Base-by-base conservation (phyloP, 345 rosid genomes). In the Citrus australasica region DNA sequence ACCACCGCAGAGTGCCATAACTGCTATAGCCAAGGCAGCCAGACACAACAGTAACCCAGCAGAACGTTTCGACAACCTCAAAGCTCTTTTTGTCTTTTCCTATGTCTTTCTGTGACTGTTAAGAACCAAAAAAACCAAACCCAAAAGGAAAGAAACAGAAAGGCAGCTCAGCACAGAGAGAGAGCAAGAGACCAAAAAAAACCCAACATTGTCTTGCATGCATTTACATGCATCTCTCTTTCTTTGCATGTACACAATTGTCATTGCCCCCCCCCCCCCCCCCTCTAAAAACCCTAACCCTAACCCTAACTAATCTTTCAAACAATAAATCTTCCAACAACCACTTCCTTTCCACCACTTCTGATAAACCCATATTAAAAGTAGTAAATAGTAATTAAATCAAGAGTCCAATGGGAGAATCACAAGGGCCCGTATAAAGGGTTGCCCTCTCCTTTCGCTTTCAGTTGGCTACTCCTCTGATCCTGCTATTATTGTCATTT, bases 381-480 rank as follows among this genome's bases (percentile, higher is more conserved):
- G 24, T 38, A 38, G 33, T 32, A 67, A 69, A 46, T 10, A 13
- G 17, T 62, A 33, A 71, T 27, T 51, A 14, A 51, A 61, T 53
- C 69, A 21, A 62, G 53, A 51, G 7, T 16, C 30, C 58, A 65
- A 74, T 67, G 21, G 37, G 68, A 56, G 67, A 78, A 61, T 78
- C 58, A 59, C 30, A 28, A 73, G 37, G 48, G 56, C 61, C 61
- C 33, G 77, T 76, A 66, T 74, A 76, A 79, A 72, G 33, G 78
- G 60, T 32, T n/a, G n/a, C 64, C 53, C 3, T 9, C 67, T 73
- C 80, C 90, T 83, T 82, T 88, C 90, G 82, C 88, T 88, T 87
- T 89, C 74, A 73, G 40, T 28, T 70, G 60, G 37, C 71, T 75
- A 58, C 71, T 46, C 40, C 65, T 70, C 87, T 79, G 77, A 69